Evolutionary conservation across 2,329 filamentous ascomycete genomes (phyloP).

Genomic region (Cadophora gregata): DNA sequence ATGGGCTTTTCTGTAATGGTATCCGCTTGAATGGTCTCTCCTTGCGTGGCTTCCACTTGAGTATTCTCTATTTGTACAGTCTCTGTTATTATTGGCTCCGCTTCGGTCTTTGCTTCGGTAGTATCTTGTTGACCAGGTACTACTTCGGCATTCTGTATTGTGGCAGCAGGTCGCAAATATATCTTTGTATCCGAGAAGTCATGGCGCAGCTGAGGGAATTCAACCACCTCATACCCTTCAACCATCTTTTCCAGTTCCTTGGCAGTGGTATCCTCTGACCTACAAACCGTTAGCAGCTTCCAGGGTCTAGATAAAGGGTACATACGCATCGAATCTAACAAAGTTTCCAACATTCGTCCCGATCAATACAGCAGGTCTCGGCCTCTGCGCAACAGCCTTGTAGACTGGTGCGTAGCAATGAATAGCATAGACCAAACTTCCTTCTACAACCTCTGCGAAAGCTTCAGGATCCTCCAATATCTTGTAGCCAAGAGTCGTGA

Average conservation of each 20-base stretch:
- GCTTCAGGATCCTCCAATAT: constrained; percentile 42
- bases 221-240: constrained; percentile 35
- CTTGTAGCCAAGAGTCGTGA: constrained; percentile 36
- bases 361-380: constrained; percentile 39
- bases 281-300: constrained; percentile 18
- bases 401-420: constrained; percentile 45
- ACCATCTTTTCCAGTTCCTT: constrained; percentile 38
- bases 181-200: constrained; percentile 45
- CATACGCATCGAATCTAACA: constrained; percentile 36
- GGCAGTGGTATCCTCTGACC: constrained; percentile 26
- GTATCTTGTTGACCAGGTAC: neutral
- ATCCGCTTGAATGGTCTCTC: neutral
- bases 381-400: constrained; percentile 34
- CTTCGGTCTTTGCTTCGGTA: neutral
- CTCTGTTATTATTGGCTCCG: neutral
- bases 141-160: neutral
- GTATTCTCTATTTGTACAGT: neutral
- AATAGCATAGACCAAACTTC: constrained; percentile 44
- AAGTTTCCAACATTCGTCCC: constrained; percentile 43
- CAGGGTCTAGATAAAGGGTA: neutral
- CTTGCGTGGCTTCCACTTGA: neutral
- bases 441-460: constrained; percentile 36
- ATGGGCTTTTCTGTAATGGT: neutral
- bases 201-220: constrained; percentile 42
- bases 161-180: constrained; percentile 36